These are phyloP conservation scores for Benincasa hispida DNA, from an alignment of 306 rosid genomes.

Conservation along the genomic window DNA sequence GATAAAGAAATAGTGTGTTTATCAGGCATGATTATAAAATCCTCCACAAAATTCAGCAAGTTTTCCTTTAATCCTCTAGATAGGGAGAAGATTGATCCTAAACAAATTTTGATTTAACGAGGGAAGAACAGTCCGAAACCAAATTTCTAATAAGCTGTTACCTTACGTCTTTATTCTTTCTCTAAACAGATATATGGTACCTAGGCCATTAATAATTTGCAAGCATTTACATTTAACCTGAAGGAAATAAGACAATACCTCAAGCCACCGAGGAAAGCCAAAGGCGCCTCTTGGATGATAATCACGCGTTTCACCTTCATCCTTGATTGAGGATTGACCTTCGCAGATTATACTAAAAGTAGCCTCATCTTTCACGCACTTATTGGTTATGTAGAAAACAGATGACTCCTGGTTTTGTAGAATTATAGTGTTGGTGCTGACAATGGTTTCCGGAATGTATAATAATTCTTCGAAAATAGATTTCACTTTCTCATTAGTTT, in stretches of 20 bases:
- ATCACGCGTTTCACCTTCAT: conserved; percentile 37
- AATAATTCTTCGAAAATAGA: conserved; percentile 45
- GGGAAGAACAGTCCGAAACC: neutral
- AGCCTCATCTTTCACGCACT: conserved; percentile 44
- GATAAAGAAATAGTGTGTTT: neutral
- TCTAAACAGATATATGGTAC: neutral
- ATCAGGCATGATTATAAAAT: neutral
- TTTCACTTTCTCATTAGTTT: conserved; percentile 52
- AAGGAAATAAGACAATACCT: conserved; percentile 35
- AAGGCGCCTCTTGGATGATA: conserved; percentile 61
- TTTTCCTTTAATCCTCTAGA: neutral
- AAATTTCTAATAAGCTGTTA: neutral
- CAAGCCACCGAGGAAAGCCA: conserved; percentile 96
- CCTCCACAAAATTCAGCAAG: neutral
- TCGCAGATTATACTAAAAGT: conserved; percentile 57
- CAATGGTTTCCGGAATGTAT: conserved; percentile 53
- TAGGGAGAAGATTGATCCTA: neutral
- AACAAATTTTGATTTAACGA: neutral
- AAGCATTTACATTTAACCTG: neutral
- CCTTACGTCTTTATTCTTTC: neutral
- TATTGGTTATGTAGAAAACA: conserved; percentile 42
- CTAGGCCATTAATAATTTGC: neutral
- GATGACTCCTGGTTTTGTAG: conserved; percentile 72
- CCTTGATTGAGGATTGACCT: conserved; percentile 54
- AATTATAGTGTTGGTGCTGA: conserved; percentile 43